These are phyloP conservation scores for Coemansia sp. DNA, from an alignment of 192 early-diverging fungal species.

Conservation along the genomic window DNA sequence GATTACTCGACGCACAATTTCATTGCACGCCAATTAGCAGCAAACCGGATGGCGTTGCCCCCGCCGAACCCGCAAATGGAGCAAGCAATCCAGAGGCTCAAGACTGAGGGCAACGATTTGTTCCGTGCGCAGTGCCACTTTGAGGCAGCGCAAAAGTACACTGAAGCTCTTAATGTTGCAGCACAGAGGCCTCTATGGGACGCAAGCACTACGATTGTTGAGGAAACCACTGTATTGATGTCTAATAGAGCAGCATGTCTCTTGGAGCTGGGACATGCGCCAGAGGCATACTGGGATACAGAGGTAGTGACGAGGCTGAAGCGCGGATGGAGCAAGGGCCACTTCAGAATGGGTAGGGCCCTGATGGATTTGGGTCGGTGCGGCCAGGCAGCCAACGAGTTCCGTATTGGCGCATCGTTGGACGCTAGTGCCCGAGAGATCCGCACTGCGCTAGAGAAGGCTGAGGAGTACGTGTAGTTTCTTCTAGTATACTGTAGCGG, in stretches of 20 bases:
- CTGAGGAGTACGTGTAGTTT: constrained; percentile 49
- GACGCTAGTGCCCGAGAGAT: constrained; percentile 77
- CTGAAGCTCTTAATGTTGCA: constrained; percentile 81
- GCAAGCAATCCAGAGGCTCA: constrained; percentile 59
- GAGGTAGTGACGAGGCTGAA: constrained; percentile 67
- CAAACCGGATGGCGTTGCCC: constrained; percentile 64
- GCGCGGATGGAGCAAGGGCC: constrained; percentile 71
- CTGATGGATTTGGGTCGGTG: constrained; percentile 78
- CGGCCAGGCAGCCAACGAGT: constrained; percentile 78
- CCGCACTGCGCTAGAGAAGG: constrained; percentile 70
- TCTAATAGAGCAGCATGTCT: constrained; percentile 70
- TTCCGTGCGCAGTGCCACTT: constrained; percentile 80
- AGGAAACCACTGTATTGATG: constrained; percentile 65
- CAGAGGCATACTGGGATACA: constrained; percentile 71
- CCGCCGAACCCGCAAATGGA: constrained; percentile 64
- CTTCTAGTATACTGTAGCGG: too few species aligned
- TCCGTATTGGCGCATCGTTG: constrained; percentile 73
- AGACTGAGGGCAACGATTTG: constrained; percentile 81
- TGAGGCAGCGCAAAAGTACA: constrained; percentile 84
- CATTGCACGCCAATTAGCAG: constrained; percentile 61
- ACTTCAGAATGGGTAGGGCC: constrained; percentile 81
- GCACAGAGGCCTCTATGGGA: constrained; percentile 76
- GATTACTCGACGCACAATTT: constrained; percentile 68
- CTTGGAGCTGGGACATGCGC: constrained; percentile 61
- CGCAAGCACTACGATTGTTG: constrained; percentile 61